Percentiles rank a stretch among this genome's conserved stretches.
phyloP scores from a whole-genome alignment of 1,139 yeast genomes.

The Fermentozyma sake region DNA sequence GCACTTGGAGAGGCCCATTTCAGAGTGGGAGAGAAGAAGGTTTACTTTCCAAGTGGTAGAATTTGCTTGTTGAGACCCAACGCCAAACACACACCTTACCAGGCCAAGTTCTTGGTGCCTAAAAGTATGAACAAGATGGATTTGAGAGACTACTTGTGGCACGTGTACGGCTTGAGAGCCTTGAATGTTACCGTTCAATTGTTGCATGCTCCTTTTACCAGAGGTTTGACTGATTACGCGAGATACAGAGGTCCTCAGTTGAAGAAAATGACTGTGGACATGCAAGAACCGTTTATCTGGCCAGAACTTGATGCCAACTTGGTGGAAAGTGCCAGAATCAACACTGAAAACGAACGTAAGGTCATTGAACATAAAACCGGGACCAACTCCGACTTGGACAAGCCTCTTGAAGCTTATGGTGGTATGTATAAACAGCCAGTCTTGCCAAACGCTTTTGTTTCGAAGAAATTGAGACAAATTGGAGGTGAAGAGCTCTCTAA shows the following conservation, averaged over 20 bases:
- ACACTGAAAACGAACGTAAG: conserved; percentile 23
- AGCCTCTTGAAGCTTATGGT: conserved; percentile 69
- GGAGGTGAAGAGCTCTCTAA: conserved; percentile 36
- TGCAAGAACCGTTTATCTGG: conserved; percentile 93
- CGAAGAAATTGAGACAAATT: conserved; percentile 43
- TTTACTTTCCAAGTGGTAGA: conserved; percentile 82
- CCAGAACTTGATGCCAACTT: conserved; percentile 54
- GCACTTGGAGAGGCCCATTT: conserved; percentile 73
- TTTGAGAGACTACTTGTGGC: conserved; percentile 83
- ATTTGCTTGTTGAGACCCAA: conserved; percentile 77
- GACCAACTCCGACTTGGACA: conserved; percentile 63
- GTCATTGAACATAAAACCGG: conserved; percentile 26
- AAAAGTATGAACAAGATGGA: conserved; percentile 87
- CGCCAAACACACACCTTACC: conserved; percentile 93
- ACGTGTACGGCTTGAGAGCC: conserved; percentile 83
- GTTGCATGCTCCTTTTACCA: conserved; percentile 64
- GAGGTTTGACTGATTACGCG: conserved; percentile 59
- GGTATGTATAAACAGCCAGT: conserved; percentile 74
- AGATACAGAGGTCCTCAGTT: conserved; percentile 77
- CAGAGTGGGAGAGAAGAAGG: conserved; percentile 64
- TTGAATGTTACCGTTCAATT: conserved; percentile 83
- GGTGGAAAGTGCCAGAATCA: conserved; percentile 19
- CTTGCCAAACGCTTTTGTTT: conserved; percentile 68
- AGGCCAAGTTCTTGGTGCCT: conserved; percentile 91
- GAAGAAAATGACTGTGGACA: conserved; percentile 92